Evolutionary conservation across 2,329 filamentous ascomycete species (phyloP).

Genomic region (Calycina herbarum): DNA sequence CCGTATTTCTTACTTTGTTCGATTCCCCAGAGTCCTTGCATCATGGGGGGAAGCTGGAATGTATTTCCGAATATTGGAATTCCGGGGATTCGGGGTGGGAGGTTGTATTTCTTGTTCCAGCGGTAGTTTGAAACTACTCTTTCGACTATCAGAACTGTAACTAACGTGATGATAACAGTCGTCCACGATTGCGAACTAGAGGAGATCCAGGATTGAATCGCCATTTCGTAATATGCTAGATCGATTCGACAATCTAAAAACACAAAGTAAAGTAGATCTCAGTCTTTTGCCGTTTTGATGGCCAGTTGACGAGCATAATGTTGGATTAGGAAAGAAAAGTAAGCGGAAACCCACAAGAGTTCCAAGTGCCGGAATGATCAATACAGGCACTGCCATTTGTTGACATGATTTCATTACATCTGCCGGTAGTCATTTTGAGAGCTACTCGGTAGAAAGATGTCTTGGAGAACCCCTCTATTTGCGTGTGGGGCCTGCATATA

Average conservation of each 20-base stretch:
- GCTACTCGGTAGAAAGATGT: not conserved
- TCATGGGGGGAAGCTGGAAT: slow-evolving; percentile 25
- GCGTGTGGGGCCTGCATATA: slow-evolving; percentile 7
- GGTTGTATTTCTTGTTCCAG: slow-evolving; percentile 24
- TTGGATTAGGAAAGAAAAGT: too few species aligned
- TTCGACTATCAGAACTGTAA: slow-evolving; percentile 17
- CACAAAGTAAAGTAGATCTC: too few species aligned
- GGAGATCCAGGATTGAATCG: not conserved
- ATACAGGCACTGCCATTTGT: too few species aligned
- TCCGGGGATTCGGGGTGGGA: slow-evolving; percentile 26
- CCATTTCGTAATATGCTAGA: not conserved
- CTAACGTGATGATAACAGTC: slow-evolving; percentile 10
- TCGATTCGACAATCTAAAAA: too few species aligned
- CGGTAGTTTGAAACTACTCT: slow-evolving; percentile 24
- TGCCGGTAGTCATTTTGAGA: too few species aligned
- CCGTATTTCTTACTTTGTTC: slow-evolving; percentile 27
- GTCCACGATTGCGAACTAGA: slow-evolving; percentile 5
- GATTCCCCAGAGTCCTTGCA: slow-evolving; percentile 25
- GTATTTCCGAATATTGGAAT: slow-evolving; percentile 29
- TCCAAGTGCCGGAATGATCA: too few species aligned
- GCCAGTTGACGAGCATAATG: too few species aligned
- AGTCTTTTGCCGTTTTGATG: too few species aligned
- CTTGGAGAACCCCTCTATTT: not conserved
- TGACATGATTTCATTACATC: too few species aligned
- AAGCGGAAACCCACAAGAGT: too few species aligned